Percentiles rank a stretch among this genome's conserved stretches.
These are phyloP conservation scores for Vachellia pachyceras DNA, from an alignment of 306 rosid species.

Conservation along the genomic window DNA sequence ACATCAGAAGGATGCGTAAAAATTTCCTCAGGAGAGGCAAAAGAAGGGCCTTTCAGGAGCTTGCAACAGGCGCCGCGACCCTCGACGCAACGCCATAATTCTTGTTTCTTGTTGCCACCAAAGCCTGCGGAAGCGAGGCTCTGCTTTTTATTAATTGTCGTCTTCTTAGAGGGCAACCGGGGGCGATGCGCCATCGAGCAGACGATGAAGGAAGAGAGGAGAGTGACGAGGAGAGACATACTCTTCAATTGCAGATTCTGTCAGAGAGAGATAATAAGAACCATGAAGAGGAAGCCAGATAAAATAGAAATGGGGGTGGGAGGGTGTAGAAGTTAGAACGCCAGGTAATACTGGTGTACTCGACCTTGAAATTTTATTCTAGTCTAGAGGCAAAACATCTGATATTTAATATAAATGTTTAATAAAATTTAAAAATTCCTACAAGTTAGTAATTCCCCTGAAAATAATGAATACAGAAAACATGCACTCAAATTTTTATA, in stretches of 20 bases:
- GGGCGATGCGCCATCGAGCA: conserved; percentile 46
- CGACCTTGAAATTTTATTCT: too few species aligned
- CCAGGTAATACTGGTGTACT: not conserved
- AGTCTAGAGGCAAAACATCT: too few species aligned
- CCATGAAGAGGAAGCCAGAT: not conserved
- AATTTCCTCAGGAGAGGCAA: conserved; percentile 78
- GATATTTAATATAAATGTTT: too few species aligned
- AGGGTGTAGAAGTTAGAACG: not conserved
- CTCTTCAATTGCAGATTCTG: not conserved
- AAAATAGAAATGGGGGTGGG: too few species aligned
- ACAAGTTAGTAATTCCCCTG: too few species aligned
- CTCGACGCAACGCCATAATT: conserved; percentile 76
- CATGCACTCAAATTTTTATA: too few species aligned
- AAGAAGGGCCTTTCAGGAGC: conserved; percentile 79
- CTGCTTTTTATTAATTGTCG: conserved; percentile 35
- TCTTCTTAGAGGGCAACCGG: conserved; percentile 28
- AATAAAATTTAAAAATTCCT: too few species aligned
- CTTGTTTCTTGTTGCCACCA: conserved; percentile 52
- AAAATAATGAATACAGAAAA: too few species aligned
- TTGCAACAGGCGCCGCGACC: conserved; percentile 94
- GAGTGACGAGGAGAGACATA: conserved; percentile 45
- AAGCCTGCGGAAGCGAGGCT: conserved; percentile 47
- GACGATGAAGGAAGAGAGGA: too few species aligned
- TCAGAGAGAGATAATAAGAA: not conserved
- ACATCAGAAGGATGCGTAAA: conserved; percentile 63